Evolutionary conservation across 257 asterid genomes (phyloP).

Genomic region (Apocynum venetum): DNA sequence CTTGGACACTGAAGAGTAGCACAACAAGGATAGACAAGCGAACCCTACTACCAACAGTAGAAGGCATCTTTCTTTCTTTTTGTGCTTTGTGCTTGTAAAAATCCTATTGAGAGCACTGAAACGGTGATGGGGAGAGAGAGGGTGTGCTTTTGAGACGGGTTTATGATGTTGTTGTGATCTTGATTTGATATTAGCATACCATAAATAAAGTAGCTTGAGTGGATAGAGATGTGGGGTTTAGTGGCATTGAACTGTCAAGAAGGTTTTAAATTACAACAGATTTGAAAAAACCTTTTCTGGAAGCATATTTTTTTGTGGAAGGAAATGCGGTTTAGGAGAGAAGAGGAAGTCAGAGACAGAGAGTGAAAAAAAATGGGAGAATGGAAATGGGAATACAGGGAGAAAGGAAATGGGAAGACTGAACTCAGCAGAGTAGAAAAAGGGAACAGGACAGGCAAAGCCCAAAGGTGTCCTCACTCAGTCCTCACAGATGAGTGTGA

Average conservation of each 20-base stretch:
- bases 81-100: constrained; percentile 9
- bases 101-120: neutral
- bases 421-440: neutral
- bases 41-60: constrained; percentile 32
- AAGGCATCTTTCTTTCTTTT: constrained; percentile 40
- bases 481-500: constrained; percentile 7
- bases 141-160: neutral
- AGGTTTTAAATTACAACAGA: constrained; percentile 10
- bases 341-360: neutral
- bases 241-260: constrained; percentile 43
- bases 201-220: constrained; percentile 29
- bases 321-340: constrained; percentile 6
- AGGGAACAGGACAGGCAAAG: neutral
- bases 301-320: neutral
- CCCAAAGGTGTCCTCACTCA: neutral
- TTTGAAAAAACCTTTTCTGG: neutral
- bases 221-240: constrained; percentile 42
- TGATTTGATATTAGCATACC: constrained; percentile 16
- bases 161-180: constrained; percentile 9
- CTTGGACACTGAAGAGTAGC: constrained; percentile 30
- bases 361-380: neutral
- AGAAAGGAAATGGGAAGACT: constrained; percentile 5
- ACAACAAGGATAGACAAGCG: constrained; percentile 35
- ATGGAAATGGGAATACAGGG: neutral
- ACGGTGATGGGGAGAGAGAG: neutral